Base-by-base conservation (phyloP, 176 grass and related monocot species). In the Oryza officinalis region DNA sequence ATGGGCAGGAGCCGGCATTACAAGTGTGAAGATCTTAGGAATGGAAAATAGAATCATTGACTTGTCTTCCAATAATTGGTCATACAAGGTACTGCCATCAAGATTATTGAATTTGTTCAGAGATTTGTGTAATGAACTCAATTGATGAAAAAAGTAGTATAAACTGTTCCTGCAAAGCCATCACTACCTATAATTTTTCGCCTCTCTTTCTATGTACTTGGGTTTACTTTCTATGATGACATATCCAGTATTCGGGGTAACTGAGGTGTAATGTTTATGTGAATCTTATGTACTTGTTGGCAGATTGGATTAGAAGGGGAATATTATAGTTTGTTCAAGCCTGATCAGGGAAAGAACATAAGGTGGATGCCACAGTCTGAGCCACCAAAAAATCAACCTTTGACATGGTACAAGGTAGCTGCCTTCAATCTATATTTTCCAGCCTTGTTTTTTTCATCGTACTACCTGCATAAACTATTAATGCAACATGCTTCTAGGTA, bases 351-450 rank as follows among this genome's bases (percentile, higher is more conserved):
- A 23, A 84, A 72, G 32, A 83, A 94, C 84, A 22, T 78, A 23
- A 84, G 83, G 77, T 99, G 96, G 96, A 87, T 70, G 44, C 49
- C 87, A 65, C 67, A 31, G 74, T 68, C 87, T 18, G 85, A 96
- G 27, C 96, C 89, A 37, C 96, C 93, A 65, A 99, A 82, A 82
- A 83, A 91, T 57, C 91, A 96, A 78, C 87, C 96, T 87, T 63
- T 99, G 73, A 99, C 77, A 67, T 99, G 96, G 96, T 99, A 99
- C 74, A 99, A 99, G 96, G 93, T 99, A 96, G 65, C 72, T 8
- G 68, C 76, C 17, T 80, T 80, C 8, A 0, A 59, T 85, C 27
- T 85, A 33, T 47, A 49, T 20, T 75, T 46, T 85, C 6, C 17
- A 64, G 57, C 59, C 65, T n/a, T 71, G 12, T 63, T 27, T 75